Evolutionary conservation across 805 yeast species (phyloP), one percentile per base, ranked within the genome.

Genomic region (Ogataea degrootiae): DNA sequence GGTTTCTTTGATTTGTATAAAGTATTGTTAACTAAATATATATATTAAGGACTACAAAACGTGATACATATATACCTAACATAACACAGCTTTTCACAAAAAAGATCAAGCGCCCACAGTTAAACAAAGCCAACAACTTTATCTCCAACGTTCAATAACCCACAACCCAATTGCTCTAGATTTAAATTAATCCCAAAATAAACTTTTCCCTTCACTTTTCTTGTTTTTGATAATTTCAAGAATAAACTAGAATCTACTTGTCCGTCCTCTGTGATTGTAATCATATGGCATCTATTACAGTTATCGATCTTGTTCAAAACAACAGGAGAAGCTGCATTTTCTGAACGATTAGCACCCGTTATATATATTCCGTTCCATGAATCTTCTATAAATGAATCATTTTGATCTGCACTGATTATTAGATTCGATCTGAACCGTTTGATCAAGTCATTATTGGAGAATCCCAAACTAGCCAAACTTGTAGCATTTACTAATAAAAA

Each of bases 211-310:
- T 62, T 53, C 6, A 52, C 41, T 44, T 69, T 68, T 23, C 77
- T 57, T 26, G 46, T 53, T 48, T 61, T 59, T 8, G 68, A 61
- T 19, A 74, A 53, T 23, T 62, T 61, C 43, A 61, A 55, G 46
- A 63, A 71, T 12, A 74, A 66, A 11, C 53, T 52, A 6, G 61
- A 46, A 48, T 69, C 69, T 23, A 60, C 46, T 17, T 51, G 49
- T 1, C 77, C 77, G n/a, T 66, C 58, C 6, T 56, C 58, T 21
- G 71, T 67, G 12, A 72, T 66, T 3, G 74, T 67, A n/a, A 74
- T 65, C 77, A 74, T 72, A 43, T 69, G 70, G 50, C 78, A 74
- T 37, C 78, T 54, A 21, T 69, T 63, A 48, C 78, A 74, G 31
- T 57, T 40, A 49, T 60, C 42, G 55, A 70, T 21, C 48, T 56